Evolutionary conservation across 2,329 filamentous ascomycete genomes (phyloP).

Genomic region (Chalaropsis thielavioides): DNA sequence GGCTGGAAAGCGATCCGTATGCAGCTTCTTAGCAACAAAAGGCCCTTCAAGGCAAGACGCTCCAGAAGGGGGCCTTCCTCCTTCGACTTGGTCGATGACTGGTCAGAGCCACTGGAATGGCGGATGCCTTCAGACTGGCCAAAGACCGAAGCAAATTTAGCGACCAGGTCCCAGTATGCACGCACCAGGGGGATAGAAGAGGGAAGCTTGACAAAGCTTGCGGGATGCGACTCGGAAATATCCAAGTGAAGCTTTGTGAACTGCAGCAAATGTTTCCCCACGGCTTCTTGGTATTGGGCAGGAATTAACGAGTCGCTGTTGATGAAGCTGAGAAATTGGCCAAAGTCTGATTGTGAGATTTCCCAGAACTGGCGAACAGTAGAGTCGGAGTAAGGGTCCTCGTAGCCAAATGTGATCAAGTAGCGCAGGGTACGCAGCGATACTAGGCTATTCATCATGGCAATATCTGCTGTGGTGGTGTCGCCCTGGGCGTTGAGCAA

Average conservation of each 20-base stretch:
- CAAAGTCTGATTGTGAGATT: slow-evolving; percentile 61
- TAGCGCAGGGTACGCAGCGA: slow-evolving; percentile 69
- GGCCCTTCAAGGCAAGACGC: slow-evolving; percentile 65
- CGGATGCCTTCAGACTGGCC: slow-evolving; percentile 44
- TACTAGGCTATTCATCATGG: slow-evolving; percentile 62
- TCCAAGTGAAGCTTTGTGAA: slow-evolving; percentile 83
- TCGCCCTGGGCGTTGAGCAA: slow-evolving; percentile 43
- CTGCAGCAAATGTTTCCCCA: slow-evolving; percentile 81
- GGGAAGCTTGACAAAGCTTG: slow-evolving; percentile 69
- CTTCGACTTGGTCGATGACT: slow-evolving; percentile 32
- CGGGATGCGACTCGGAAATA: slow-evolving; percentile 66
- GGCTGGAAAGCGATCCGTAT: slow-evolving; percentile 74
- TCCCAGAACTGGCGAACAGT: slow-evolving; percentile 70
- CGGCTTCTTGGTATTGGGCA: slow-evolving; percentile 39
- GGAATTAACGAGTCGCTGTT: slow-evolving; percentile 41
- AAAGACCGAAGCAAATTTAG: slow-evolving; percentile 61
- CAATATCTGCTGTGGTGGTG: slow-evolving; percentile 43
- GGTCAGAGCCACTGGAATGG: slow-evolving; percentile 28
- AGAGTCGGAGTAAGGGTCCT: slow-evolving; percentile 64
- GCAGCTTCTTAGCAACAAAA: slow-evolving; percentile 70
- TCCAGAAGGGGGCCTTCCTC: slow-evolving; percentile 54
- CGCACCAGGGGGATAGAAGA: slow-evolving; percentile 62
- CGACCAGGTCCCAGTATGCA: slow-evolving; percentile 74
- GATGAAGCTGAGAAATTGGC: slow-evolving; percentile 54
- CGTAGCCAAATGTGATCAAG: slow-evolving; percentile 67